These are phyloP conservation scores for Tetradesmus obliquus DNA, from an alignment of 139 green algal species.

Conservation along the genomic window DNA sequence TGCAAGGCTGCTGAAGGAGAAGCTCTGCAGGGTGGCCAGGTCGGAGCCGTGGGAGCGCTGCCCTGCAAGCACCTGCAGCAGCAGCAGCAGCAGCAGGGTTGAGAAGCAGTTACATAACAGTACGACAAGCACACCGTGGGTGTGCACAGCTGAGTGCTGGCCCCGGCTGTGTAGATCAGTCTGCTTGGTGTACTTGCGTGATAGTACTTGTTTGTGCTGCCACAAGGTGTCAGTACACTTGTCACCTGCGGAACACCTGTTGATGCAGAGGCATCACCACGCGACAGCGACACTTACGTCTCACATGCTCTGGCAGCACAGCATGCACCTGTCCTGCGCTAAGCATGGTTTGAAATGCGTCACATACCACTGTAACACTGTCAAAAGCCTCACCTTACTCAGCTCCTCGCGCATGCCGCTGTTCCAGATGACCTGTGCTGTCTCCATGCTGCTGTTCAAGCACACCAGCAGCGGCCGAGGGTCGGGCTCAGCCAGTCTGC, in stretches of 20 bases:
- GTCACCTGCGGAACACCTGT: too few relatives aligned
- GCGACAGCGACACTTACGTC: fast-evolving
- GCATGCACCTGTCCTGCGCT: neutral
- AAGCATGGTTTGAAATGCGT: neutral
- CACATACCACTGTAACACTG: neutral
- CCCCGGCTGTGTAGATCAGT: too few relatives aligned
- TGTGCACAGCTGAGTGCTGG: too few relatives aligned
- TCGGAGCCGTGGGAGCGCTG: slow-evolving; percentile 34
- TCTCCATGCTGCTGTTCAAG: slow-evolving; percentile 74
- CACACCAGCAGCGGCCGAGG: slow-evolving; percentile 73
- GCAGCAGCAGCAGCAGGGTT: neutral
- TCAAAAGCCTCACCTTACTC: slow-evolving; percentile 44
- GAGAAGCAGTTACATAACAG: neutral
- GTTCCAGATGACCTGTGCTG: slow-evolving; percentile 91
- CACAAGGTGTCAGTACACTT: too few relatives aligned
- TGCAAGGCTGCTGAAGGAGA: slow-evolving; percentile 33
- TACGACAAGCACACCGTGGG: neutral
- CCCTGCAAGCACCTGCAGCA: slow-evolving; percentile 13
- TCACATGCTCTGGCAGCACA: neutral
- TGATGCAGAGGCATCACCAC: too few relatives aligned
- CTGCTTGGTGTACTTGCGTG: too few relatives aligned
- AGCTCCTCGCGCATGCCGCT: slow-evolving; percentile 85
- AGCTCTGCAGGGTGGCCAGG: slow-evolving; percentile 28
- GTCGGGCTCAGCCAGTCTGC: slow-evolving; percentile 69
- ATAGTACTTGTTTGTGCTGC: too few relatives aligned